Base-by-base conservation (phyloP, 306 rosid genomes). In the Lablab purpureus region DNA sequence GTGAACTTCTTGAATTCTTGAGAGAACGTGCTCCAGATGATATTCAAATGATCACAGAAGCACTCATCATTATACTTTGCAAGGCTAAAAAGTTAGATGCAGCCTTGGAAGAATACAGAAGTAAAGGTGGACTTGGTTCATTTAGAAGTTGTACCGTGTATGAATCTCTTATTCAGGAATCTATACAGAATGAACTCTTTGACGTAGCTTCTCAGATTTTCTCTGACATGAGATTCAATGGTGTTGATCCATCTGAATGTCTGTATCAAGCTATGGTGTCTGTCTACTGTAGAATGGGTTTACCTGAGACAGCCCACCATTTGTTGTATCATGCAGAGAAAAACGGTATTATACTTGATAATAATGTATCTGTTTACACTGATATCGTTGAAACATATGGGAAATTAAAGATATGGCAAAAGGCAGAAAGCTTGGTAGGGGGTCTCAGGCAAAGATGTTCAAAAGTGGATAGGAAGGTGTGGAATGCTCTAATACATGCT, bases 401-500 rank as follows among this genome's bases (percentile, higher is more conserved):
- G 73, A 90, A 92, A 85, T 80, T 91, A 41, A 94, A 87, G 88
- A 79, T 80, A 32, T 94, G 99, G 99, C 95, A 91, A 87, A 88
- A 88, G 76, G 93, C 99, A 65, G 99, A 94, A 89, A 88, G 93
- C 79, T 88, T 94, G 73, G 99, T 92, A 67, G 99, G 94, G 67
- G 83, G 63, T 80, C 85, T 89, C 49, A 89, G 83, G 83, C 90
- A 88, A 82, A 89, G 81, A 83, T 37, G 65, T 60, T 74, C 88
- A 45, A 67, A 80, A 27, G 52, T 92, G 74, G 91, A 92, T 87
- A 87, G 97, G 83, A 94, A 80, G 85, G 81, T 94, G 52, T 94
- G 99, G 99, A 94, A 94, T 87, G 95, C 97, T 64, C 85, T 94
- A 77, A 92, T 94, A 74, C 87, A 88, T 72, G 93, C 97, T 66